A percentile compares a stretch with the other conserved stretches of the same genome.
Evolutionary conservation across 176 grass and related monocot species (phyloP).

Genomic region (Cocos nucifera): DNA sequence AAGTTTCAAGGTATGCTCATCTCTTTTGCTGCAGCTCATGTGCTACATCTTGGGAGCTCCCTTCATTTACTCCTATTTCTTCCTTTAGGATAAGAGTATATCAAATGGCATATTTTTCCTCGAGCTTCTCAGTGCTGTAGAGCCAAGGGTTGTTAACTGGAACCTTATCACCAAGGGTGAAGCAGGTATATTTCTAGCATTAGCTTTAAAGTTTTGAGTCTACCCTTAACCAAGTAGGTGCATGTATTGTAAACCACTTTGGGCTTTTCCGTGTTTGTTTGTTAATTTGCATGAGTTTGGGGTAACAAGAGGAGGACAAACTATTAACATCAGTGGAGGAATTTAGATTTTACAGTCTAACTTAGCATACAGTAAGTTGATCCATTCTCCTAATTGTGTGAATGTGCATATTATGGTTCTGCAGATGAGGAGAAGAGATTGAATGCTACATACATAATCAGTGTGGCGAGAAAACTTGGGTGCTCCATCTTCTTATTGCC

Average conservation of each 20-base stretch:
- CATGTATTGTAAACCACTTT: too few relatives aligned
- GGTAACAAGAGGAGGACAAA: too few relatives aligned
- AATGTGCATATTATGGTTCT: not conserved
- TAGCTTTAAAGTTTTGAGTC: too few relatives aligned
- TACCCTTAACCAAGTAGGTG: not conserved
- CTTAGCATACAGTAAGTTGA: too few relatives aligned
- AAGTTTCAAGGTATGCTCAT: slow-evolving; percentile 77
- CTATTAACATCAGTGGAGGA: too few relatives aligned
- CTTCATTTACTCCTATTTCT: slow-evolving; percentile 24
- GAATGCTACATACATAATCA: slow-evolving; percentile 98
- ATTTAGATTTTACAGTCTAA: too few relatives aligned
- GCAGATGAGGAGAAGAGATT: slow-evolving; percentile 85
- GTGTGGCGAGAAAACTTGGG: slow-evolving; percentile 84
- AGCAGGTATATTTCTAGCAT: slow-evolving; percentile 35
- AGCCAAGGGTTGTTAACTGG: slow-evolving; percentile 80
- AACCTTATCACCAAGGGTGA: slow-evolving; percentile 86
- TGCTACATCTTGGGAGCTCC: not conserved
- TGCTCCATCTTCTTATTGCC: slow-evolving; percentile 93
- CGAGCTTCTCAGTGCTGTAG: slow-evolving; percentile 88
- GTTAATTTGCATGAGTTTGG: too few relatives aligned
- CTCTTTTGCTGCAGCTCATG: not conserved
- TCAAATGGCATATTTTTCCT: slow-evolving; percentile 88
- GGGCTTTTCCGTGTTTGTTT: too few relatives aligned
- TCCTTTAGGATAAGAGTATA: slow-evolving; percentile 69
- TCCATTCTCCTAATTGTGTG: too few relatives aligned